These are phyloP conservation scores for Boletellus sp. DNA, from an alignment of 1,284 basidiomycete species.

Conservation along the genomic window DNA sequence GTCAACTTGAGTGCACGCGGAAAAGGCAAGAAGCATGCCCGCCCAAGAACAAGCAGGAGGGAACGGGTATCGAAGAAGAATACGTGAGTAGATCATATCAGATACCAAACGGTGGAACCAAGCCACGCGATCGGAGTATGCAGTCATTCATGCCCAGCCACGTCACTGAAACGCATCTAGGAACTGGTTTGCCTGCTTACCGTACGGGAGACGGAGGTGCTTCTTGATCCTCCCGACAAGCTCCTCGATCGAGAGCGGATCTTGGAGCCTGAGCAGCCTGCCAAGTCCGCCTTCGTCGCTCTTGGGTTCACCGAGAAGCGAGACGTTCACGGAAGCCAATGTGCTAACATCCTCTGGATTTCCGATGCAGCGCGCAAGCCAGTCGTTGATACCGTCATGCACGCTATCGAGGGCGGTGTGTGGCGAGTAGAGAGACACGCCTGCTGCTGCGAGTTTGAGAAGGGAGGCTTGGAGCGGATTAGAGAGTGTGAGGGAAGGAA, in stretches of 20 bases:
- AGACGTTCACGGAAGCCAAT: constrained; percentile 25
- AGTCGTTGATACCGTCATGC: constrained; percentile 83
- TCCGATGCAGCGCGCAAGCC: constrained; percentile 55
- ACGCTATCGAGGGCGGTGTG: constrained; percentile 86
- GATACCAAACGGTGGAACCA: constrained; percentile 8
- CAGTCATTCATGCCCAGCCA: background rate
- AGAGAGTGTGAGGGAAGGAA: constrained; percentile 74
- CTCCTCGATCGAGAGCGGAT: constrained; percentile 55
- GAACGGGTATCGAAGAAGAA: constrained; percentile 10
- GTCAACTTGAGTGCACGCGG: constrained; percentile 57
- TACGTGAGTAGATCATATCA: constrained; percentile 14
- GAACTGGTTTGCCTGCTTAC: constrained; percentile 39
- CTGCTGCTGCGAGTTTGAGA: constrained; percentile 73
- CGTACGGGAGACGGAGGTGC: constrained; percentile 59
- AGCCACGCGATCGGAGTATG: background rate
- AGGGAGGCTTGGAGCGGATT: constrained; percentile 81
- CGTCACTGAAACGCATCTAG: constrained; percentile 16
- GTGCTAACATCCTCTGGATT: constrained; percentile 21
- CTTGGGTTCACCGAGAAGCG: constrained; percentile 40
- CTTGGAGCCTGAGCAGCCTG: constrained; percentile 58
- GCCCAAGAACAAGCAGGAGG: constrained; percentile 1
- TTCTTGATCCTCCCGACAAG: constrained; percentile 67
- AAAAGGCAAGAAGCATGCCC: constrained; percentile 10
- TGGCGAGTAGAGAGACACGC: constrained; percentile 84
- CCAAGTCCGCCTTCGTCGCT: constrained; percentile 62